These are phyloP conservation scores for Murraya paniculata DNA, from an alignment of 345 rosid species.

Conservation along the genomic window DNA sequence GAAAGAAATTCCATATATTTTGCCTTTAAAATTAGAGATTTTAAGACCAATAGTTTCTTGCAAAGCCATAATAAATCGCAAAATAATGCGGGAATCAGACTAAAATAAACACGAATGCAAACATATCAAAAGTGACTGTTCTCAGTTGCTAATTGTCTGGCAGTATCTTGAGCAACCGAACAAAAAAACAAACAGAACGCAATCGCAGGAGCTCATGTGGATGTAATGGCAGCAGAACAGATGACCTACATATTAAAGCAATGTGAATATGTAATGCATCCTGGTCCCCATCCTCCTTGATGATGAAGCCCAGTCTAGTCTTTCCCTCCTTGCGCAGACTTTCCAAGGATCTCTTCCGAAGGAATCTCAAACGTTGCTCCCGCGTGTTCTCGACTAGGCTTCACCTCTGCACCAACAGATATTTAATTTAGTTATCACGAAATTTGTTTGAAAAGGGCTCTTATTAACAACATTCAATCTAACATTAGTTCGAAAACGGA, in stretches of 20 bases:
- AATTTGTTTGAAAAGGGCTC: not conserved
- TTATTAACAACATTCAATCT: not conserved
- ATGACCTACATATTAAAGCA: not conserved
- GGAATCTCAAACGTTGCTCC: slow-evolving; percentile 89
- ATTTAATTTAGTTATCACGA: not conserved
- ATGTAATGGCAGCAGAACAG: not conserved
- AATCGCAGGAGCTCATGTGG: not conserved
- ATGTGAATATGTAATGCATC: not conserved
- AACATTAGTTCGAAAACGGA: too few species aligned
- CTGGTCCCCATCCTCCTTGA: not conserved
- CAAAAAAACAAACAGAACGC: not conserved
- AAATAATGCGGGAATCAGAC: not conserved
- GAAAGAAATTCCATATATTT: not conserved
- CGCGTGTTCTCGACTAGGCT: slow-evolving; percentile 68
- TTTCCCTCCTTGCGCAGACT: slow-evolving; percentile 34
- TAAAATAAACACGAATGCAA: not conserved
- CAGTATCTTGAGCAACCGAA: not conserved
- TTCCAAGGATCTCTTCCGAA: slow-evolving; percentile 60
- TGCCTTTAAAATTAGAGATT: not conserved
- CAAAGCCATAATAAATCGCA: not conserved
- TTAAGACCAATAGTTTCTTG: not conserved
- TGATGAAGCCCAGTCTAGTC: not conserved
- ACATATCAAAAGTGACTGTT: not conserved
- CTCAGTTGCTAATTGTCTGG: not conserved
- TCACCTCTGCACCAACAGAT: slow-evolving; percentile 54